These are phyloP conservation scores for Sapria himalayana DNA, from an alignment of 345 rosid genomes.

Conservation along the genomic window DNA sequence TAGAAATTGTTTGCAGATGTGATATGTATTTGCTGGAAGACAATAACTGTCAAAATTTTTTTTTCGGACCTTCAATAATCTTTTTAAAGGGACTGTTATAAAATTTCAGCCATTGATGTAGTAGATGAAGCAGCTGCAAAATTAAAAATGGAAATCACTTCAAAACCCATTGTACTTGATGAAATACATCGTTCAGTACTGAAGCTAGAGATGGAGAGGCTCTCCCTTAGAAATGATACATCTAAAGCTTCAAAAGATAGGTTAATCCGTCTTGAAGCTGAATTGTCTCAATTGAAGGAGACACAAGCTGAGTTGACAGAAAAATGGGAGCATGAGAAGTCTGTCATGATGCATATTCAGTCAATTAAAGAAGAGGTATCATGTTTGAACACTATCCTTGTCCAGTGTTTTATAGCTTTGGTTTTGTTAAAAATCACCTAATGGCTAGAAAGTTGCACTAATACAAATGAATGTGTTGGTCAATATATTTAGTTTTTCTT, in stretches of 20 bases:
- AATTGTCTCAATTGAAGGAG: slow-evolving; percentile 48
- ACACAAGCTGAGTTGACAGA: slow-evolving; percentile 70
- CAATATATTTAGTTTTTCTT: too few relatives aligned
- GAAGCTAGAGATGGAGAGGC: slow-evolving; percentile 96
- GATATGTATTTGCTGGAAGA: too few relatives aligned
- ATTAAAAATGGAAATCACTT: slow-evolving; percentile 95
- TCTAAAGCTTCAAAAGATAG: slow-evolving; percentile 90
- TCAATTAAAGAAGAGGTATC: slow-evolving; percentile 87
- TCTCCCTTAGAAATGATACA: slow-evolving; percentile 78
- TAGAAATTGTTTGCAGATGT: too few relatives aligned
- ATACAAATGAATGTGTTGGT: too few relatives aligned
- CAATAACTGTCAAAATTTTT: too few relatives aligned
- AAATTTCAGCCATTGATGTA: slow-evolving; percentile 71
- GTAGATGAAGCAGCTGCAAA: slow-evolving; percentile 99
- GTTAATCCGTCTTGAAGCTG: slow-evolving; percentile 63
- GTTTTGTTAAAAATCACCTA: too few relatives aligned
- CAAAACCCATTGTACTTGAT: slow-evolving; percentile 95
- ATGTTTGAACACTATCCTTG: too few relatives aligned
- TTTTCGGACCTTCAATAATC: too few relatives aligned
- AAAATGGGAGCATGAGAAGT: slow-evolving; percentile 98
- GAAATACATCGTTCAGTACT: slow-evolving; percentile 83
- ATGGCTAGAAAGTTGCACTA: too few relatives aligned
- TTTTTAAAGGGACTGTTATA: background rate
- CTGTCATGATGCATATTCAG: slow-evolving; percentile 86
- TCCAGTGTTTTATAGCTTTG: too few relatives aligned